These are phyloP conservation scores for Caloboletus inedulis DNA, from an alignment of 1,284 basidiomycete genomes.

Conservation along the genomic window DNA sequence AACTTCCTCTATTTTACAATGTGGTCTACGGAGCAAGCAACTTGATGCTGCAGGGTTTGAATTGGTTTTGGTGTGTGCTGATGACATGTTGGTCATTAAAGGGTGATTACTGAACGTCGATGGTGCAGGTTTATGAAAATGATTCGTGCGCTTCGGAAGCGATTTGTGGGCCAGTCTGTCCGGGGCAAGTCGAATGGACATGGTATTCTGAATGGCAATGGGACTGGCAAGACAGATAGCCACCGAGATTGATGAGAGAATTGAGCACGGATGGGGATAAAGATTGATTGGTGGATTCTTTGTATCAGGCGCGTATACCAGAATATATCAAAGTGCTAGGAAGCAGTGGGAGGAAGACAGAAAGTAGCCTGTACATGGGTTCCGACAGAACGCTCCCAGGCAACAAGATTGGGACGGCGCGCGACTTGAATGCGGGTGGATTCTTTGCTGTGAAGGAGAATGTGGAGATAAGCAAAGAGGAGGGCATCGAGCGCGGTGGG, in stretches of 20 bases:
- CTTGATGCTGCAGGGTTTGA: conserved; percentile 58
- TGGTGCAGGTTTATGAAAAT: conserved; percentile 62
- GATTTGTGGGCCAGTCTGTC: conserved; percentile 38
- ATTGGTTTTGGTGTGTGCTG: conserved; percentile 64
- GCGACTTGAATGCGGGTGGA: conserved; percentile 58
- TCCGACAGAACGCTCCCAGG: conserved; percentile 70
- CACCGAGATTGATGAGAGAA: conserved; percentile 14
- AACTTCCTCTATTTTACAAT: conserved; percentile 47
- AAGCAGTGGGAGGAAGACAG: conserved; percentile 6
- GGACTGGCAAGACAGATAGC: conserved; percentile 11
- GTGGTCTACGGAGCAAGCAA: conserved; percentile 55
- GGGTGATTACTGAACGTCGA: conserved; percentile 1
- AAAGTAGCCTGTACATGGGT: conserved; percentile 57
- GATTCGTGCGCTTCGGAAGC: conserved; percentile 54
- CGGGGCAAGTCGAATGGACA: conserved; percentile 13
- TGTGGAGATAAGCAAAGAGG: conserved; percentile 73
- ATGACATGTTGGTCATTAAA: background rate
- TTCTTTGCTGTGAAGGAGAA: conserved; percentile 53
- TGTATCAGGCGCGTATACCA: conserved; percentile 14
- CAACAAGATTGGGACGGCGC: conserved; percentile 67
- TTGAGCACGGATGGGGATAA: background rate
- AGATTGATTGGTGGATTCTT: background rate
- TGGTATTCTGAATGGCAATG: conserved; percentile 17
- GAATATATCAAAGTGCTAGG: conserved; percentile 20
- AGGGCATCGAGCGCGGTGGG: conserved; percentile 78